phyloP scores from a whole-genome alignment of 805 yeast genomes.

The Starmerella bombi region DNA sequence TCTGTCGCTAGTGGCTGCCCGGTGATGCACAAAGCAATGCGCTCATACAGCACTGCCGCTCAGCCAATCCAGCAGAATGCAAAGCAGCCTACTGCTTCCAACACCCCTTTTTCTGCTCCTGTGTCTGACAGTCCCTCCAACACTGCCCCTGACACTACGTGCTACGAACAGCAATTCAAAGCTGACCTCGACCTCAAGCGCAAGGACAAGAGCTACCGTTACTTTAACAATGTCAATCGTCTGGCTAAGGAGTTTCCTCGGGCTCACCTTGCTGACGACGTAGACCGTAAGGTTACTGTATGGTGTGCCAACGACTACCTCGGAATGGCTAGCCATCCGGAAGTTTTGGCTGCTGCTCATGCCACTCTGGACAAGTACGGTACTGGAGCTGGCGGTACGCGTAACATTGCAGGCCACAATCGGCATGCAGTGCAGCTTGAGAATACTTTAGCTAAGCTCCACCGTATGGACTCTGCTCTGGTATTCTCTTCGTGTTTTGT shows the following conservation, averaged over 20 bases:
- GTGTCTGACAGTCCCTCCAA: slow-evolving; percentile 16
- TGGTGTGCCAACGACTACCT: slow-evolving; percentile 98
- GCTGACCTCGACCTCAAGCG: slow-evolving; percentile 61
- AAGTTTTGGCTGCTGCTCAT: slow-evolving; percentile 65
- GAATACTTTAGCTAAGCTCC: slow-evolving; percentile 74
- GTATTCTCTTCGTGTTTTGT: slow-evolving; percentile 94
- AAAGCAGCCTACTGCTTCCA: neutral
- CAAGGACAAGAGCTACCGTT: slow-evolving; percentile 82
- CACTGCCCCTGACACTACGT: slow-evolving; percentile 5
- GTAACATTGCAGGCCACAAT: slow-evolving; percentile 98
- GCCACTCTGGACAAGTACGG: slow-evolving; percentile 77
- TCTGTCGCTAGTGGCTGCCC: slow-evolving; percentile 68
- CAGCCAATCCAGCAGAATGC: neutral
- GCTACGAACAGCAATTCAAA: slow-evolving; percentile 32
- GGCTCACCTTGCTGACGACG: slow-evolving; percentile 68
- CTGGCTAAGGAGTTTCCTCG: slow-evolving; percentile 84
- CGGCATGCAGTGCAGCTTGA: slow-evolving; percentile 78
- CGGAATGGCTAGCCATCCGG: slow-evolving; percentile 78
- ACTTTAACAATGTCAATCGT: slow-evolving; percentile 93
- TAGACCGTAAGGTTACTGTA: slow-evolving; percentile 76
- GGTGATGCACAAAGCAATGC: slow-evolving; percentile 74
- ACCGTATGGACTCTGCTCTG: slow-evolving; percentile 87
- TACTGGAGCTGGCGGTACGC: slow-evolving; percentile 98
- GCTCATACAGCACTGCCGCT: slow-evolving; percentile 32
- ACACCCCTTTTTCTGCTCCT: slow-evolving; percentile 22